These are phyloP conservation scores for Suillus clintonianus DNA, from an alignment of 768 basidiomycete species.

Conservation along the genomic window DNA sequence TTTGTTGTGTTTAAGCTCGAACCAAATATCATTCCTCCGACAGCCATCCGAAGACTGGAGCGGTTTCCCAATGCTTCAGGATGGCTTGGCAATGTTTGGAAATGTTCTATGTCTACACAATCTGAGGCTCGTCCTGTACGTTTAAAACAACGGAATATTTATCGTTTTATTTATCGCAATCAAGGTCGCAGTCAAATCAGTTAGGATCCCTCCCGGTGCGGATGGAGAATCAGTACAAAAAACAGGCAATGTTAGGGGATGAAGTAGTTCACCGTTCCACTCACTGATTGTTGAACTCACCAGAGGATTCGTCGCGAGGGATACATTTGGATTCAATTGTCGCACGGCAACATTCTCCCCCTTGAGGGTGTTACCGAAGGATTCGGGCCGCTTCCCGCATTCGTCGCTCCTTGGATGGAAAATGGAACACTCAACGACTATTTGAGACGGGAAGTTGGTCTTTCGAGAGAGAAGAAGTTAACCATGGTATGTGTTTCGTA, in stretches of 20 bases:
- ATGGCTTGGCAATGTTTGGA: conserved; percentile 8
- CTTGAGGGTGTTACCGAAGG: conserved; percentile 27
- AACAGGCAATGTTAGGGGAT: conserved; percentile 1
- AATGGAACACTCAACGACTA: conserved; percentile 33
- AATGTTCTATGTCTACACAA: neutral
- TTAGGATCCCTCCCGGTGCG: neutral
- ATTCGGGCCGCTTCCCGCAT: conserved; percentile 10
- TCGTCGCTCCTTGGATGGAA: conserved; percentile 26
- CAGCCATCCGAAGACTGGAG: neutral
- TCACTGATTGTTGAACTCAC: neutral
- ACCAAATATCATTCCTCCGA: neutral
- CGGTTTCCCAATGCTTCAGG: neutral
- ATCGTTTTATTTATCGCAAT: neutral
- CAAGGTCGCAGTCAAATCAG: conserved; percentile 8
- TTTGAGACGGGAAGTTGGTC: conserved; percentile 12
- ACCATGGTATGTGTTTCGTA: too few species aligned
- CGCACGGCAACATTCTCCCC: conserved; percentile 28
- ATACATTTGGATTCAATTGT: conserved; percentile 31
- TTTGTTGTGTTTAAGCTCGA: neutral
- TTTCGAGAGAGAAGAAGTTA: too few species aligned
- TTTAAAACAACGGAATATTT: neutral
- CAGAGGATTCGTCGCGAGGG: conserved; percentile 31
- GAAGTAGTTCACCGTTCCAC: neutral
- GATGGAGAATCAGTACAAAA: neutral
- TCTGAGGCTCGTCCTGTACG: neutral